A percentile compares a stretch with the other conserved stretches of the same genome.
These are phyloP conservation scores for Juncus inflexus DNA, from an alignment of 176 grass and related monocot genomes.

Conservation along the genomic window DNA sequence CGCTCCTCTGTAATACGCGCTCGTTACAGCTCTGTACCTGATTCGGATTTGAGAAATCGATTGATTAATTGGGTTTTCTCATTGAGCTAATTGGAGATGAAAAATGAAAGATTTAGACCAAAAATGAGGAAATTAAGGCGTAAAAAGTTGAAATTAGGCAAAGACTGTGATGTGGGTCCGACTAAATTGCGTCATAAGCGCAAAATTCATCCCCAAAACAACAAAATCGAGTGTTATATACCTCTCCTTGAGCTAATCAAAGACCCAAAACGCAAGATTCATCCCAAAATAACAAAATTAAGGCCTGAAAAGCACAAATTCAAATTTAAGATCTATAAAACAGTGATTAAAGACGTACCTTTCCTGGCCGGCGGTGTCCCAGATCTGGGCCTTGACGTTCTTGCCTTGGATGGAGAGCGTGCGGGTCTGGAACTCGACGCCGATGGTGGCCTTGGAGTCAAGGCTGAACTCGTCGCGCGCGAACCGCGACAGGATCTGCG, in stretches of 20 bases:
- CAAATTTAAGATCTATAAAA: no score
- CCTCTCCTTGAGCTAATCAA: not conserved
- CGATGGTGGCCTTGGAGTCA: slow-evolving; percentile 95
- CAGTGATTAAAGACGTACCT: not conserved
- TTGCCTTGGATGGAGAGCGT: slow-evolving; percentile 67
- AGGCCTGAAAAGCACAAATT: not conserved
- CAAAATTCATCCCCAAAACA: no score
- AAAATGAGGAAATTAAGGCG: no score
- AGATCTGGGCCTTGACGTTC: slow-evolving; percentile 95
- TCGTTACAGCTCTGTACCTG: slow-evolving; percentile 81
- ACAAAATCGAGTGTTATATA: no score
- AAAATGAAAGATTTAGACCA: no score
- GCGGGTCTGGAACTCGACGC: slow-evolving; percentile 90
- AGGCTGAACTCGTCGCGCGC: slow-evolving; percentile 91
- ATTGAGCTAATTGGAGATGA: no score
- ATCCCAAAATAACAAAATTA: not conserved
- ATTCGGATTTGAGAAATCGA: not conserved
- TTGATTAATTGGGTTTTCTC: no score
- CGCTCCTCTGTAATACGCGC: slow-evolving; percentile 67
- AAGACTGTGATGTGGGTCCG: no score
- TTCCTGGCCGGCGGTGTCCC: slow-evolving; percentile 90
- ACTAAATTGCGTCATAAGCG: no score
- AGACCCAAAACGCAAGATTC: not conserved
- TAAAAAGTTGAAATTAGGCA: no score
- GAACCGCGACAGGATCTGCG: slow-evolving; percentile 94